phyloP scores from a whole-genome alignment of 2,329 filamentous ascomycete species.

The Calonectria hawksworthii region DNA sequence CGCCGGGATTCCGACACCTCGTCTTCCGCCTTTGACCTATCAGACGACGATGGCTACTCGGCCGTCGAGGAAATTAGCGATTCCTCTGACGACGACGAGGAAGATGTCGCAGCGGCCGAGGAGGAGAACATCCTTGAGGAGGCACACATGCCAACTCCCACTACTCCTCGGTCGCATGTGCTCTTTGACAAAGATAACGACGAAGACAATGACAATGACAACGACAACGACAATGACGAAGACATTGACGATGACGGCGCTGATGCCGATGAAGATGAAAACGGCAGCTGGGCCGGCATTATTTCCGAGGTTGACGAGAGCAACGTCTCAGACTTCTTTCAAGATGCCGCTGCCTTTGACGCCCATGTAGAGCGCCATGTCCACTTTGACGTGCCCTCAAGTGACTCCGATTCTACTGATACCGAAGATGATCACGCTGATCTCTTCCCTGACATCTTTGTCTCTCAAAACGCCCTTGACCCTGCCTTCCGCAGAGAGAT shows the following conservation, averaged over 20 bases:
- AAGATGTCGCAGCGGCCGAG: constrained; percentile 83
- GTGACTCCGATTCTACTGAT: constrained; percentile 77
- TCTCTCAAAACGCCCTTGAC: constrained; percentile 81
- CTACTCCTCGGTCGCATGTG: constrained; percentile 65
- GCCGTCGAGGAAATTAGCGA: constrained; percentile 85
- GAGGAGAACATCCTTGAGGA: constrained; percentile 78
- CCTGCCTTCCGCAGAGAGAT: constrained; percentile 81
- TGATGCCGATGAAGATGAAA: constrained; percentile 59
- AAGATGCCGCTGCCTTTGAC: constrained; percentile 58
- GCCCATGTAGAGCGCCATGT: constrained; percentile 72
- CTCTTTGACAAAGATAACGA: constrained; percentile 51
- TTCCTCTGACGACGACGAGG: constrained; percentile 82
- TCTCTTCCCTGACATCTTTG: constrained; percentile 83
- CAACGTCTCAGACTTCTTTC: constrained; percentile 58
- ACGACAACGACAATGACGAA: constrained; percentile 54
- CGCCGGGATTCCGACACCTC: constrained; percentile 67
- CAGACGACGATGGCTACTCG: constrained; percentile 81
- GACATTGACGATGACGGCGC: constrained; percentile 55
- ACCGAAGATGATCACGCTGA: constrained; percentile 73
- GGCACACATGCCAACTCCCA: constrained; percentile 54
- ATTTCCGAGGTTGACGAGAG: constrained; percentile 62
- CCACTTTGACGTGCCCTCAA: constrained; percentile 78
- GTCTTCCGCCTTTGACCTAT: constrained; percentile 70
- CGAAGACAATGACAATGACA: constrained; percentile 53
- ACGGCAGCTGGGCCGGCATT: constrained; percentile 69